Evolutionary conservation across 2,329 filamentous ascomycete species (phyloP).

Genomic region (Alternaria triticina): DNA sequence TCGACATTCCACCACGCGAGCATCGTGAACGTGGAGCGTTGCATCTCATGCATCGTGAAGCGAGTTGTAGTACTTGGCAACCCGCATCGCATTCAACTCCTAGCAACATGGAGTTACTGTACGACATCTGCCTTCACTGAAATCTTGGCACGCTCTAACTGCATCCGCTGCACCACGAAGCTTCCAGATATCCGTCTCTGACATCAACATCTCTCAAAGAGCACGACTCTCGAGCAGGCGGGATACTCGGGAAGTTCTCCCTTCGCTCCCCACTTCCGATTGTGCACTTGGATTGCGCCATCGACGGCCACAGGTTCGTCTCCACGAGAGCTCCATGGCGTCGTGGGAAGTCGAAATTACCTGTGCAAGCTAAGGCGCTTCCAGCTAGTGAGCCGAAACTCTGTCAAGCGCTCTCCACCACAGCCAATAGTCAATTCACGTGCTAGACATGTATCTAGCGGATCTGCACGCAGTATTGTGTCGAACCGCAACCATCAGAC

Average conservation of each 20-base stretch:
- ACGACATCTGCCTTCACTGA: neutral
- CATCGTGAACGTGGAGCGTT: neutral
- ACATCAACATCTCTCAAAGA: neutral
- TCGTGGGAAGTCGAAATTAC: constrained; percentile 21
- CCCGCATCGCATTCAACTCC: neutral
- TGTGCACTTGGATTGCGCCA: neutral
- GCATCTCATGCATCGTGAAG: neutral
- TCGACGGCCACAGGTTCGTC: neutral
- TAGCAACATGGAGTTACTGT: neutral
- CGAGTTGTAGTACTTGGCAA: neutral
- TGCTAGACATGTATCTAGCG: constrained; percentile 9
- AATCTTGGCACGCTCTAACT: neutral
- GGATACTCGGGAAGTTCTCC: neutral
- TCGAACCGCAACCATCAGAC: constrained; percentile 6
- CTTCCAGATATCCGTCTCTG: neutral
- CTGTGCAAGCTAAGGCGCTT: constrained; percentile 15
- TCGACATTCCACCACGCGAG: neutral
- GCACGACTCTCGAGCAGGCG: neutral
- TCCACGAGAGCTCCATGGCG: neutral
- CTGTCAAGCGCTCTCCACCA: constrained; percentile 3
- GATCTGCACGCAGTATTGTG: neutral
- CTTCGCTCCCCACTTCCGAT: neutral
- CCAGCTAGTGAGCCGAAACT: constrained; percentile 19
- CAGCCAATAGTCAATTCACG: constrained; percentile 19
- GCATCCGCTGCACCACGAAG: neutral